Evolutionary conservation across 768 basidiomycete species (phyloP).

Genomic region (Lepiota brunneoincarnata): DNA sequence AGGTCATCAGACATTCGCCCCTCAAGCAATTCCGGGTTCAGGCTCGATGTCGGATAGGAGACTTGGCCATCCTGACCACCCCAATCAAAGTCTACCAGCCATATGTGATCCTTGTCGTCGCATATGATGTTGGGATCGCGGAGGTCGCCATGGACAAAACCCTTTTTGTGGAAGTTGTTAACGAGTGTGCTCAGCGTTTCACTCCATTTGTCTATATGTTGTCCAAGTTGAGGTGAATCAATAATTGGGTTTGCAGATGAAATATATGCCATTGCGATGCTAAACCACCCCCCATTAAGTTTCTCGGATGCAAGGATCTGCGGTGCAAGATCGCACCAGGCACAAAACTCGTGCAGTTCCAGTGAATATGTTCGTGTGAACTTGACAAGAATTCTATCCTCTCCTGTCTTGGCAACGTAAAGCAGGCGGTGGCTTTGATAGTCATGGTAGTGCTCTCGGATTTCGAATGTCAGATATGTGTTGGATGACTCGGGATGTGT

Average conservation of each 20-base stretch:
- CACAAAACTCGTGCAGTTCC: conserved; percentile 19
- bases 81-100: conserved; percentile 17
- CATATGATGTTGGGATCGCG: conserved; percentile 4
- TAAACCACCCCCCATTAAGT: conserved; percentile 24
- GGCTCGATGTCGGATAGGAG: conserved; percentile 11
- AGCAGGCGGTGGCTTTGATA: conserved; percentile 11
- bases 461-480: conserved; percentile 10
- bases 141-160: conserved; percentile 9
- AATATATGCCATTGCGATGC: conserved; percentile 20
- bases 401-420: not conserved
- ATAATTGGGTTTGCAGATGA: not conserved
- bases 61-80: conserved; percentile 15
- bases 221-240: no score
- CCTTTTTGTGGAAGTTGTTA: not conserved
- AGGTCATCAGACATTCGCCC: conserved; percentile 8
- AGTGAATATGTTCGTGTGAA: conserved; percentile 15
- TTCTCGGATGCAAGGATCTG: conserved; percentile 17
- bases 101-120: not conserved
- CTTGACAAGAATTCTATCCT: conserved; percentile 18
- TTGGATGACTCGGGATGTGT: not conserved
- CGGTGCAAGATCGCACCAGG: conserved; percentile 17
- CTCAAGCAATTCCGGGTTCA: conserved; percentile 10
- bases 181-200: not conserved
- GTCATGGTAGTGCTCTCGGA: no score
- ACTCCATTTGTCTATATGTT: no score